Evolutionary conservation across 1,284 basidiomycete genomes (phyloP), one percentile per base, ranked within the genome.

Genomic region (Apiotrichum sp.): DNA sequence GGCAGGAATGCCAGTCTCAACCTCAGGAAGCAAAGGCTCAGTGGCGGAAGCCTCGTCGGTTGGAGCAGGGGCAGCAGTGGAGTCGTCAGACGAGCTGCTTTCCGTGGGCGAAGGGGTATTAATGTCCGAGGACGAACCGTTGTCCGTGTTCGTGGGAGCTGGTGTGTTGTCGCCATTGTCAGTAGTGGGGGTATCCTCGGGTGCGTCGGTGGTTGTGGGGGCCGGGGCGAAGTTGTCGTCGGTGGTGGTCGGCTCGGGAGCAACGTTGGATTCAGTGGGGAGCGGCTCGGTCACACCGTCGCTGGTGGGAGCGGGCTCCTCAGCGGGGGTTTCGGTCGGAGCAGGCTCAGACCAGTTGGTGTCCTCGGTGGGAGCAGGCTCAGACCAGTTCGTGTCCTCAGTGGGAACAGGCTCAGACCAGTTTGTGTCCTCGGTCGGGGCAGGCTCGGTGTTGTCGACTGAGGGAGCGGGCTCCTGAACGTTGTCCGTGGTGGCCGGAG

Each of bases 61-160:
- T 9, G 52, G 33, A 43, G 36, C 32, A 13, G 49, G 41, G 10
- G 33, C 35, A 38, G 44, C 14, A 34, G 50, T 42, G 50, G 39
- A 22, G n/a, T 40, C 14, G 16, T 36, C 47, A 48, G 47, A 31
- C 35, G 35, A 38, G 14, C 47, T 36, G 38, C 41, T 50, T 32
- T 34, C 22, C 33, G 41, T 35, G 9, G 49, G 31, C 6, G 35
- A 36, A 48, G 34, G 7, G n/a, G 34, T 31, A 38, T 38, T 10
- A 48, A 31, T 48, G 47, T 48, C 47, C 47, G 35, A 34, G 33
- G 45, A 48, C 47, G 47, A 48, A 48, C 47, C 47, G 47, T 48
- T 48, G n/a, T 46, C 44, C 35, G 47, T 22, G 22, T 22, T 22
- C 22, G 22, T 47, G 46, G 46, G 46, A 36, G 34, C 46, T 16